Conservation (phyloP, 805 yeast species). For the Schwanniomyces polymorphus region DNA sequence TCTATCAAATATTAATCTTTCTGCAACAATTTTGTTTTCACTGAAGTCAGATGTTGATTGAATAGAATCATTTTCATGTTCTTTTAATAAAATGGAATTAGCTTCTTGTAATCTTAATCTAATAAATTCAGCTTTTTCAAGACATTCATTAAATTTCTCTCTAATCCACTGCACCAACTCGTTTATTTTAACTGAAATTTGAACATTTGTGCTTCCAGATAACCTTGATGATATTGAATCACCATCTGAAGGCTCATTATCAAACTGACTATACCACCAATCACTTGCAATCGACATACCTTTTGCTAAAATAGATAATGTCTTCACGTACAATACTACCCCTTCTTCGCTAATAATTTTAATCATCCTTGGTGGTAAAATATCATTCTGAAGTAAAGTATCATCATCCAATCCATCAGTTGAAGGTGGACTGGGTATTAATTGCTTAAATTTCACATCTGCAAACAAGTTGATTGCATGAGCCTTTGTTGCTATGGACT, state of each 20-base stretch:
- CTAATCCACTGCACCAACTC: constrained; percentile 89
- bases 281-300: constrained; percentile 84
- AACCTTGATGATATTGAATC: constrained; percentile 1
- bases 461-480: constrained; percentile 88
- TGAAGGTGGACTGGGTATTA: constrained; percentile 72
- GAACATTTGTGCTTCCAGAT: constrained; percentile 12
- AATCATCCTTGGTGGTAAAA: constrained; percentile 57
- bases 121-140: constrained; percentile 84
- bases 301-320: constrained; percentile 75
- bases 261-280: constrained; percentile 74
- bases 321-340: constrained; percentile 77
- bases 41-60: constrained; percentile 2
- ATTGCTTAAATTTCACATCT: constrained; percentile 83
- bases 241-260: constrained; percentile 11
- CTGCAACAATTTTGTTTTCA: constrained; percentile 54
- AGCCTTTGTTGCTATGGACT: constrained; percentile 82
- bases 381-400: constrained; percentile 36
- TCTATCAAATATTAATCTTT: constrained; percentile 85
- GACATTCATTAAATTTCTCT: constrained; percentile 81
- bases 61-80: constrained; percentile 7
- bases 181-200: constrained; percentile 46
- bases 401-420: constrained; percentile 39
- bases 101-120: constrained; percentile 57
- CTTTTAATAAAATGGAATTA: constrained; percentile 29
- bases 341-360: constrained; percentile 80